Conservation (phyloP, 192 early-diverging fungal species). For the Phlyctochytrium planicorne region DNA sequence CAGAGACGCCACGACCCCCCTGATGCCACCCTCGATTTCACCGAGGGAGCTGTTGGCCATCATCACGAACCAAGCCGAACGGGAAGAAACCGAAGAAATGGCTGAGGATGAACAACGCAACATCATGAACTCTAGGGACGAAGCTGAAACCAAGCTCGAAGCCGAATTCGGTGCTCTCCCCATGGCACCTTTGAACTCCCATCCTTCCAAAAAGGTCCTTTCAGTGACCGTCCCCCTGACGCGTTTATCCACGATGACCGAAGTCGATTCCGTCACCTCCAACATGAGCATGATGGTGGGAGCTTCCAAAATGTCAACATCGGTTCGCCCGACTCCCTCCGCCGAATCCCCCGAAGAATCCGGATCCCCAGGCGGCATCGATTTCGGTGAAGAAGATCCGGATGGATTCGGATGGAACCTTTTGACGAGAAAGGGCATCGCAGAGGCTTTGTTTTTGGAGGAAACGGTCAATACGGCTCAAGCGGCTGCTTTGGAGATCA, state of each 20-base stretch:
- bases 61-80: conserved; percentile 16
- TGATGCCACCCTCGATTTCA: not conserved
- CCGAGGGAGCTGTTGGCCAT: conserved; percentile 1
- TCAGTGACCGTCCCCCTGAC: not conserved
- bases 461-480: conserved; percentile 9
- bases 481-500: conserved; percentile 17
- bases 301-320: not conserved
- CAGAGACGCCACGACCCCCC: not conserved
- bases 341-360: not conserved
- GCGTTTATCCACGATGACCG: not conserved
- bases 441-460: conserved; percentile 11
- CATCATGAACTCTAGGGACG: not conserved
- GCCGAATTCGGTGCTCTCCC: not conserved
- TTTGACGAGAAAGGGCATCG: conserved; percentile 13
- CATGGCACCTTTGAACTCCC: not conserved
- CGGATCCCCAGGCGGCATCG: not conserved
- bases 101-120: conserved; percentile 5
- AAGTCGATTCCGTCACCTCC: not conserved
- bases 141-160: too few species aligned
- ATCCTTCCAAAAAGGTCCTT: not conserved
- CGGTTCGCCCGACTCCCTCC: not conserved
- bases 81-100: conserved; percentile 13
- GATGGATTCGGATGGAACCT: conserved; percentile 31
- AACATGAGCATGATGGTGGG: not conserved
- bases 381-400: conserved; percentile 19